Base-by-base conservation (phyloP, 768 basidiomycete species). In the Leccinum subtestaceum region DNA sequence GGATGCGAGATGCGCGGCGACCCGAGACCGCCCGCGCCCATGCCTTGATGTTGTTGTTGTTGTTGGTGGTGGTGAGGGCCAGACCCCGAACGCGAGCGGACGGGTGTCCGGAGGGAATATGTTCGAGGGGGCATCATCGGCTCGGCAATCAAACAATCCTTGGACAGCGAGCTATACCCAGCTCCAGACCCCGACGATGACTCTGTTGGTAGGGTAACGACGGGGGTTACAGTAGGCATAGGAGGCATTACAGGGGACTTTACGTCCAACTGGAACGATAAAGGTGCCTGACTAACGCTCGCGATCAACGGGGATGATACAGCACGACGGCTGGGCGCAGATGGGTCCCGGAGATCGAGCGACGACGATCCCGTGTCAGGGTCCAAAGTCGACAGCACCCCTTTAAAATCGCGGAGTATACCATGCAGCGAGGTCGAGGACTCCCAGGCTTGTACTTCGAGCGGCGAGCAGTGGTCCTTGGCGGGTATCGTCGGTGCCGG, bases 351-450 rank as follows among this genome's bases (percentile, higher is more conserved):
- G 48, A 92, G 81, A 69, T 86, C 86, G 57, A 92, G 76, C 23
- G 78, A 70, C 49, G 81, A 72, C 29, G 81, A 70, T 43, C 73
- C 72, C 49, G 79, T 76, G 36, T 79, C 75, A 50, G 85, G 80
- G 62, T 87, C 89, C 60, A 91, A 74, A 59, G 86, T 82, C 61
- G 81, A 82, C 57, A 91, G 77, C 72, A 87, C 83, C 57, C 87
- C 89, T 72, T 84, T 81, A 74, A 93, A 87, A 60, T 91, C 86
- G 63, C 80, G 82, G 52, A 92, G 75, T 61, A 92, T 81, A 43
- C 85, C 87, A 67, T 77, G 79, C 36, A 89, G 72, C 5, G 82
- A 76, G 56, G 72, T 57, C 17, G 76, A 74, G 51, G 71, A 73
- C 1, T 78, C 80, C 80, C 79, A 81, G 25, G 72, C 73, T 6